These are phyloP conservation scores for Globisporangium emineosum DNA, from an alignment of 352 stramenopile species.

Conservation along the genomic window DNA sequence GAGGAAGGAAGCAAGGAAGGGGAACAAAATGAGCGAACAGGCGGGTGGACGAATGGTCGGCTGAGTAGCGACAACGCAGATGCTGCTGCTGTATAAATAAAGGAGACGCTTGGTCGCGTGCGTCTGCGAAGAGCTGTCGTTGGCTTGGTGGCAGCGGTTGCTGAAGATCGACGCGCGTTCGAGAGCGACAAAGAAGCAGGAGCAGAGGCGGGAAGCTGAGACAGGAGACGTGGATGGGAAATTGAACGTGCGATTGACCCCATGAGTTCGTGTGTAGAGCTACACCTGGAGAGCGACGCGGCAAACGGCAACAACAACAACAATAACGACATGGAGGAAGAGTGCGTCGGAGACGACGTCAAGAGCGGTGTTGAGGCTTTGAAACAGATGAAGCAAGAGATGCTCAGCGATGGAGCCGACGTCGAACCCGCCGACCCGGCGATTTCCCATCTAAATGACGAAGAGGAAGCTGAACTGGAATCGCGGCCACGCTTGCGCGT, in stretches of 20 bases:
- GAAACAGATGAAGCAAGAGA: background rate
- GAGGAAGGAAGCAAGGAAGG: background rate
- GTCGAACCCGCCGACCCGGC: background rate
- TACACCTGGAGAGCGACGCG: background rate
- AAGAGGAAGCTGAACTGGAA: background rate
- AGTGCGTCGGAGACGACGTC: background rate
- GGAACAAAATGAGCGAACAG: background rate
- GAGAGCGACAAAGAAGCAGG: background rate
- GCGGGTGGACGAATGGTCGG: background rate
- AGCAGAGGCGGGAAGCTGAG: background rate
- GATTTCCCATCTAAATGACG: background rate
- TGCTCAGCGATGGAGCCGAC: background rate
- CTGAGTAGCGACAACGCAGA: background rate
- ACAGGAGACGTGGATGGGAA: background rate
- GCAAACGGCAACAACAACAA: slow-evolving; percentile 1
- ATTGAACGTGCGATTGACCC: background rate
- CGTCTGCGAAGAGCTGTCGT: background rate
- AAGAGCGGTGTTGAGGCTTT: background rate
- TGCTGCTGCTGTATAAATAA: background rate
- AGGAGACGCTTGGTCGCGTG: background rate
- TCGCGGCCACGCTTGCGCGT: background rate
- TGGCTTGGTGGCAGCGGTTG: background rate
- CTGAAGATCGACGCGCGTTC: background rate
- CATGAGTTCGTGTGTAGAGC: slow-evolving; percentile 2
- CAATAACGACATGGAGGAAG: slow-evolving; percentile 7